Evolutionary conservation across 495 filamentous ascomycete genomes (phyloP), one percentile per base, ranked within the genome.

Genomic region (Xylaria palmicola): DNA sequence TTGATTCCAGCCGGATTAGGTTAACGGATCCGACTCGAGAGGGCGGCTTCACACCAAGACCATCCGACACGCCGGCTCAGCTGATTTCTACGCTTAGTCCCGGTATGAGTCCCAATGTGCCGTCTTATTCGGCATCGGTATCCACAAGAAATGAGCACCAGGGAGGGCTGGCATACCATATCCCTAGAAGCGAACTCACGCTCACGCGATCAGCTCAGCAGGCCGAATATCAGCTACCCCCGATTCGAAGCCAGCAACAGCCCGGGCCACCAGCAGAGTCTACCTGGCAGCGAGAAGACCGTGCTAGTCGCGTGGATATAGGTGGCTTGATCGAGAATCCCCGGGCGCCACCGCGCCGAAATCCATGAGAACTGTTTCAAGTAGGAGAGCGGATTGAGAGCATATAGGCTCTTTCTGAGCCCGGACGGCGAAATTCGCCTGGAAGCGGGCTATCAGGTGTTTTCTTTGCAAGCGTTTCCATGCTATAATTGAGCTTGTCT

Each of bases 261-360:
- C 57, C 63, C 22, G 64, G 64, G 1, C 66, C 73, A 51, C 64
- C 77, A 9, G 59, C 66, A 45, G 77, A 77, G 58, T 60, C 67
- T 12, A 30, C 59, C 20, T 78, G 76, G 65, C 71, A 70, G 32
- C 60, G 73, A 47, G 80, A 80, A 51, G 79, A 82, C 44, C 74
- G 79, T 27, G 69, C 74, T 43, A 64, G 71, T 32, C 75, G 81
- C 12, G 76, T 85, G 30, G 82, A 82, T 59, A 85, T 85, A 60
- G 78, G 79, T 24, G 82, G 81, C 30, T 70, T 85, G 36, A 74
- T 85, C 39, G 79, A 82, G 30, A 77, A 77, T 43, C 72, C 74
- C 1, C 70, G 71, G 9, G 72, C 71, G 22, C 24, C 50, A 24
- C 63, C 71, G 19, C 60, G 67, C 17, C 64, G 60, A 8, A 39